Conservation (phyloP, 192 early-diverging fungal genomes). For the Neocallimastix lanati region DNA sequence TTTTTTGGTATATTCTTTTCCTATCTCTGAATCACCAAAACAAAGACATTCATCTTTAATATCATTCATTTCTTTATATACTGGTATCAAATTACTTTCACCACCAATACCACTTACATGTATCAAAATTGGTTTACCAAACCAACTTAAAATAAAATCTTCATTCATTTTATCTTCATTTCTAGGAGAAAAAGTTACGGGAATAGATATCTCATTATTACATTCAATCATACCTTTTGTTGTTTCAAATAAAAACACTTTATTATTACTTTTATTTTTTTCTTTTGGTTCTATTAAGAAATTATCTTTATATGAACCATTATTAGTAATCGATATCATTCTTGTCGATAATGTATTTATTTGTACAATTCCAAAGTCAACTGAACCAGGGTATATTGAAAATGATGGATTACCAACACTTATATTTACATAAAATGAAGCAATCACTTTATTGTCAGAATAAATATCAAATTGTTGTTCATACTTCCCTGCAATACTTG, state of each 20-base stretch:
- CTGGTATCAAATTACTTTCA: not conserved
- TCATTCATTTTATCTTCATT: not conserved
- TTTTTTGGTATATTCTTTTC: not conserved
- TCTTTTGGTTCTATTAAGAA: not conserved
- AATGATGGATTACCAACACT: constrained; percentile 29
- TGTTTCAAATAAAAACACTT: not conserved
- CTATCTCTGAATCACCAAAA: not conserved
- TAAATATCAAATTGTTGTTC: not conserved
- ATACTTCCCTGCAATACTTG: not conserved
- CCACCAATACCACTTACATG: not conserved
- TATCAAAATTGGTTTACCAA: not conserved
- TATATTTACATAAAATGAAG: constrained; percentile 19
- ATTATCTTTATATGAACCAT: not conserved
- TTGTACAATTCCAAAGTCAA: constrained; percentile 35
- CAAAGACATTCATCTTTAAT: not conserved
- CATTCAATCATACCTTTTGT: not conserved
- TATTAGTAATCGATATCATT: constrained; percentile 11
- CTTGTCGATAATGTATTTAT: constrained; percentile 13
- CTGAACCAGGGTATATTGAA: constrained; percentile 5
- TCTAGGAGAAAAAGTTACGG: not conserved
- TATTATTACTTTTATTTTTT: not conserved
- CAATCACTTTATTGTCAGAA: not conserved
- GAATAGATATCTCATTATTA: not conserved
- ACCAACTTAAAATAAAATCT: not conserved
- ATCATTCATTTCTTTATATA: not conserved